Base-by-base conservation (phyloP, 2,329 filamentous ascomycete species). In the Stachybotrys chlorohalonatus region DNA sequence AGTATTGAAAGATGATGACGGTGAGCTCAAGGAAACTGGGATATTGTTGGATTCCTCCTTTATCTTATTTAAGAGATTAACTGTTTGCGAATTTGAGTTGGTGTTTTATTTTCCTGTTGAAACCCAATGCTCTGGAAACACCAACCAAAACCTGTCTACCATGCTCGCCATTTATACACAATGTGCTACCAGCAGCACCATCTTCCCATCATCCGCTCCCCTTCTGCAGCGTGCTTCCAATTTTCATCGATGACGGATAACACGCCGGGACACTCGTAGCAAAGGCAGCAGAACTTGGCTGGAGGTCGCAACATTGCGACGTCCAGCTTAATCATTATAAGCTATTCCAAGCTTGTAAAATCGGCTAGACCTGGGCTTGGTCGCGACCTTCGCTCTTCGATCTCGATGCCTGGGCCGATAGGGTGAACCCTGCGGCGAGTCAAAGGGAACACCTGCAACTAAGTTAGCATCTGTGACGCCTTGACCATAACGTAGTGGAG, bases 331-430 rank as follows among this genome's bases (percentile, higher is more conserved):
- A 16, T 6, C 17, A 36, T 13, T 13, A 8, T 7, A 45, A 47
- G 48, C 60, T 72, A 89, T 74, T 93, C 87, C 70, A 90, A 65
- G 59, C 84, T 82, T 15, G 87, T 81, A 61, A 87, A 78, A 64
- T 87, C 84, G 56, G 84, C 76, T 64, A 93, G 64, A 61, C 81
- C 79, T 63, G 77, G 73, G 46, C 79, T 73, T 58, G 78, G 73
- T 67, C 77, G 78, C 56, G 81, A 73, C 48, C 83, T 81, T 65
- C 85, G 80, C 54, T 92, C 83, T 64, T 85, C 79, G 60, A 92
- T 79, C 70, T 95, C 91, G 59, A 96, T 84, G 11, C 92, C 91
- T 4, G 90, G 90, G 0, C 91, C 91, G 53, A 92, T 80, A 36
- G 87, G 71, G 58, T 87, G 82, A 51, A 79, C 75, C 64, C 78